Base-by-base conservation (phyloP, 2,329 filamentous ascomycete genomes). In the Cladosporium sp. region DNA sequence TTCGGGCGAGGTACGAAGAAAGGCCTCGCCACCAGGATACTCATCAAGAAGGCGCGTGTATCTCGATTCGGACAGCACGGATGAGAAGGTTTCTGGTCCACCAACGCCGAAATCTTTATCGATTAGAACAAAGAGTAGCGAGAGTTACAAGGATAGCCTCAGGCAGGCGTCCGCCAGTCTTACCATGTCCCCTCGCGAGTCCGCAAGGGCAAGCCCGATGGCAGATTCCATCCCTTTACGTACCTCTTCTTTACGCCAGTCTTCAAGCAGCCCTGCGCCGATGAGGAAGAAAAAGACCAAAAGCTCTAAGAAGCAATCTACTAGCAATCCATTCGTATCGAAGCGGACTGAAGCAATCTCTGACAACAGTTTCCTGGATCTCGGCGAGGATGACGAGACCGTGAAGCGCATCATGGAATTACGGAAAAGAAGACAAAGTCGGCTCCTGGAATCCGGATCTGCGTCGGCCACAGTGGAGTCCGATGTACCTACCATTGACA, bases 341-440 rank as follows among this genome's bases (percentile, higher is more conserved):
- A 59, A 54, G 57, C 60, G 59, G 15, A 59, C 64, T 28, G 61
- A 71, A 49, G 66, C 66, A 14, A 69, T 73, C 43, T 62, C 68
- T 8, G 71, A 71, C 57, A 66, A 66, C 60, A 66, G 70, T 65
- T 64, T 66, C 66, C 69, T 67, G 17, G 72, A 73, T 51, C 62
- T 74, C 45, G 72, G 70, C 19, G 71, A 76, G 54, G 69, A 74
- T 45, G 72, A 74, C 51, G 81, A 84, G 28, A 83, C 83, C 40
- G 83, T 86, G 6, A 82, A 80, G 37, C 79, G 79, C 58, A 86
- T 86, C 52, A 78, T 79, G 65, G 77, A 86, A 65, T 69, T 86
- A 34, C 81, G 81, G 66, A 78, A 82, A 64, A 81, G 82, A 62
- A 82, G 84, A 63, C 76, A 82, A 69, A 76, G 78, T 65, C 78